Percentiles rank a stretch among this genome's conserved stretches.
These are phyloP conservation scores for Sergeia podlipaevii DNA, from an alignment of 208 protist species.

Conservation along the genomic window DNA sequence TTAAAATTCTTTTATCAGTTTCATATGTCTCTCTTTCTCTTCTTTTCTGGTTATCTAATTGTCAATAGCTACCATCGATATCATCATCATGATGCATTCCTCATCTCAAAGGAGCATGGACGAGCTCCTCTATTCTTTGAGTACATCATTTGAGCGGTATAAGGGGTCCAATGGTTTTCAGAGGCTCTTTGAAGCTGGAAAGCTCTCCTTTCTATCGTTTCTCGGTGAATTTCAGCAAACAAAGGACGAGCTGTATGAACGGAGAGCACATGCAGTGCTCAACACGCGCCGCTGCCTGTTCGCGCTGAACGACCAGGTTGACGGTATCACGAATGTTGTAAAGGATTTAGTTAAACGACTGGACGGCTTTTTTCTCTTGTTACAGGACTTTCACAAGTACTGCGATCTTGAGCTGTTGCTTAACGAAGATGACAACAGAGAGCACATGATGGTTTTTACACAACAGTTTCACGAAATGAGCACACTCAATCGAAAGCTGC, in stretches of 20 bases:
- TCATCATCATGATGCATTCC: too few species aligned
- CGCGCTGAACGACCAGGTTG: slow-evolving; percentile 40
- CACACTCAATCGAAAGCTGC: slow-evolving; percentile 19
- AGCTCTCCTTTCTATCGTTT: slow-evolving; percentile 47
- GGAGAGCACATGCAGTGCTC: slow-evolving; percentile 24
- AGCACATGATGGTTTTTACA: slow-evolving; percentile 13
- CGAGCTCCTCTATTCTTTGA: slow-evolving; percentile 33
- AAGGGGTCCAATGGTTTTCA: slow-evolving; percentile 30
- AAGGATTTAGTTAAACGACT: slow-evolving; percentile 28
- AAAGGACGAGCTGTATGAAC: slow-evolving; percentile 42
- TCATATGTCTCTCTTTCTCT: too few species aligned
- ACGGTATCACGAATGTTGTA: slow-evolving; percentile 12
- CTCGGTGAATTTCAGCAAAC: slow-evolving; percentile 61
- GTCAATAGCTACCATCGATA: too few species aligned
- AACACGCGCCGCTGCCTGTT: slow-evolving; percentile 37
- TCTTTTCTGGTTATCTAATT: too few species aligned
- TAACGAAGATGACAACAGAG: slow-evolving; percentile 5
- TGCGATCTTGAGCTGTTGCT: slow-evolving; percentile 48
- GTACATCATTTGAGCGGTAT: slow-evolving; percentile 39
- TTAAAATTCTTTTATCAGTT: too few species aligned
- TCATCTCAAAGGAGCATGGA: slow-evolving; percentile 27
- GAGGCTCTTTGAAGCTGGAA: slow-evolving; percentile 28
- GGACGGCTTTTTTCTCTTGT: slow-evolving; percentile 21
- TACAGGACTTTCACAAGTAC: slow-evolving; percentile 40
- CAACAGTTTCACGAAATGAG: slow-evolving; percentile 24